These are phyloP conservation scores for Hyphopichia fennica DNA, from an alignment of 1,139 yeast species.

Conservation along the genomic window DNA sequence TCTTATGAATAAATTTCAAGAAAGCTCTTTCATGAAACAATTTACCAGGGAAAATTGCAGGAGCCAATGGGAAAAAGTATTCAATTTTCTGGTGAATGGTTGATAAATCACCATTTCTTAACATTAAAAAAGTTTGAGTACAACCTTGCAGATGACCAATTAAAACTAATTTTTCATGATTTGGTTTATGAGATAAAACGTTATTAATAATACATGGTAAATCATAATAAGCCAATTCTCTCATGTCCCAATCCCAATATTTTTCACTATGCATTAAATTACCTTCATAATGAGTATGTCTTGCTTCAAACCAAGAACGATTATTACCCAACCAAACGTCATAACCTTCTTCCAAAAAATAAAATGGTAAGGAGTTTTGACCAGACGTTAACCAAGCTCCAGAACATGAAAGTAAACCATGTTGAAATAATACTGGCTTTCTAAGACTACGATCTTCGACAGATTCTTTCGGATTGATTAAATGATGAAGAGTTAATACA, in stretches of 20 bases:
- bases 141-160: slow-evolving; percentile 95
- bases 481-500: slow-evolving; percentile 60
- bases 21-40: slow-evolving; percentile 58
- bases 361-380: slow-evolving; percentile 68
- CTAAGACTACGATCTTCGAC: slow-evolving; percentile 23
- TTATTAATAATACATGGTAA: slow-evolving; percentile 69
- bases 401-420: slow-evolving; percentile 84
- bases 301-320: slow-evolving; percentile 78
- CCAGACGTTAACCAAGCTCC: slow-evolving; percentile 86
- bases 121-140: slow-evolving; percentile 71
- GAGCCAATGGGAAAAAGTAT: slow-evolving; percentile 76
- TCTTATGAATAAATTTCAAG: slow-evolving; percentile 53
- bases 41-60: slow-evolving; percentile 87
- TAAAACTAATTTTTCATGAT: slow-evolving; percentile 53
- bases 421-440: slow-evolving; percentile 72
- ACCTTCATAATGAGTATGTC: slow-evolving; percentile 46
- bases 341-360: slow-evolving; percentile 60
- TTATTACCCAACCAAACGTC: slow-evolving; percentile 97
- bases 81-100: slow-evolving; percentile 51
- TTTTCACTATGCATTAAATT: slow-evolving; percentile 48
- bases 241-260: slow-evolving; percentile 85
- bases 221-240: slow-evolving; percentile 77
- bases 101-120: slow-evolving; percentile 34
- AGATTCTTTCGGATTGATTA: slow-evolving; percentile 53
- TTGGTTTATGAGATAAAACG: slow-evolving; percentile 46